Evolutionary conservation across 106 monocot species (phyloP), one percentile per base, ranked within the genome.

Genomic region (Hemerocallis citrina): DNA sequence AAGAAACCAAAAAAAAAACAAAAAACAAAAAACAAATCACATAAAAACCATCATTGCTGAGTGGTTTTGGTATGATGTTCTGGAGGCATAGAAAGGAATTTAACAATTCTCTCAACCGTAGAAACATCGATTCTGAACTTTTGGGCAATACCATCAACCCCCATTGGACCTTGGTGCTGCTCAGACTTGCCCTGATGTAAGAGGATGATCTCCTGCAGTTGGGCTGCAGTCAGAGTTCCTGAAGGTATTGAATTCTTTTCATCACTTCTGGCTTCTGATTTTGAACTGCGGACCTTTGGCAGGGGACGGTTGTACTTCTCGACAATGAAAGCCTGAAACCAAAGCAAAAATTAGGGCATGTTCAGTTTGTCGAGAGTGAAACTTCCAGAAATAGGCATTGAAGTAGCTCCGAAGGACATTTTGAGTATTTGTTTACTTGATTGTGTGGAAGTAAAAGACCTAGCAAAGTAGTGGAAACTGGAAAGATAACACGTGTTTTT

Each of bases 131-230:
- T 49, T 54, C 55, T 51, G 39, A 71, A 71, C 34, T 8, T 42
- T 44, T 63, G 23, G 19, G 71, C 55, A 24, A 71, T 63, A 6
- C 55, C 34, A 11, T 28, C 23, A 63, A 71, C 43, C 10, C 41
- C 7, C 63, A 56, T 71, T 23, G 71, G 55, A 13, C 55, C 71
- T 36, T 54, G 20, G 11, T 63, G 54, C 28, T 21, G 29, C 9
- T 39, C 30, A 36, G 69, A 70, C n/a, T 62, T 70, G 28, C 71
- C 62, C 55, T 71, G 63, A 55, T 71, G 44, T 21, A 71, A 52
- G 28, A 55, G 54, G 31, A 71, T 63, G 42, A 71, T 71, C 17
- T 71, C 55, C 17, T 63, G 71, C 55, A 71, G 32, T 43, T 71
- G 71, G 6, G 35, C 61, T 0, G 61, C 43, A 25, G 71, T 63